Percentiles rank a stretch among this genome's conserved stretches.
Conservation (phyloP, 345 rosid species). For the Luvunga scandens region DNA sequence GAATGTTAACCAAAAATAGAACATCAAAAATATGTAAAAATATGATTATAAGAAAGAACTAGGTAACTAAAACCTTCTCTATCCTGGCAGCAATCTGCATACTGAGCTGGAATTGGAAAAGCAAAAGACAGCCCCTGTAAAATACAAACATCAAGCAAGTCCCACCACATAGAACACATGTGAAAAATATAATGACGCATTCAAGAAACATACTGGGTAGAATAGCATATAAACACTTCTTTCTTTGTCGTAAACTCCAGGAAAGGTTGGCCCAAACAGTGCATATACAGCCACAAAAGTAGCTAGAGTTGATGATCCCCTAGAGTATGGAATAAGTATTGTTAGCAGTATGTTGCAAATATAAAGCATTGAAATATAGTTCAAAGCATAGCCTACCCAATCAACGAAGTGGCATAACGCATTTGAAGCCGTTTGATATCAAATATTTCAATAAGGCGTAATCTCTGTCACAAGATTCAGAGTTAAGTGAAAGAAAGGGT, state of each 20-base stretch:
- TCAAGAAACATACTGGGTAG: conserved; percentile 64
- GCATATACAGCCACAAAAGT: conserved; percentile 95
- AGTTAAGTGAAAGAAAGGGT: conserved; percentile 10
- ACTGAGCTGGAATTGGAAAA: conserved; percentile 92
- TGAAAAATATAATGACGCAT: not conserved
- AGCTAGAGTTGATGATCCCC: conserved; percentile 84
- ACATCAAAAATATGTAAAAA: conserved; percentile 6
- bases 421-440: conserved; percentile 91
- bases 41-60: conserved; percentile 1
- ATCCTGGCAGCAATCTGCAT: conserved; percentile 75
- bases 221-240: conserved; percentile 84
- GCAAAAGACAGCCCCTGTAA: conserved; percentile 94
- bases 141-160: conserved; percentile 11
- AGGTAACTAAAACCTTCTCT: conserved; percentile 60
- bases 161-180: not conserved
- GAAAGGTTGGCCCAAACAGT: conserved; percentile 94
- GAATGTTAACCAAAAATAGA: not conserved
- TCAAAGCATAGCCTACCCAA: conserved; percentile 59
- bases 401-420: conserved; percentile 77
- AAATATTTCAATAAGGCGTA: conserved; percentile 85
- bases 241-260: conserved; percentile 86
- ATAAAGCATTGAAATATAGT: not conserved
- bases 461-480: conserved; percentile 52
- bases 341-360: not conserved
- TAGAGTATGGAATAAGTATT: conserved; percentile 20